Percentiles rank a stretch among this genome's conserved stretches.
phyloP scores from a whole-genome alignment of 371 early-diverging fungal species.

The Rhizomucor miehei region DNA sequence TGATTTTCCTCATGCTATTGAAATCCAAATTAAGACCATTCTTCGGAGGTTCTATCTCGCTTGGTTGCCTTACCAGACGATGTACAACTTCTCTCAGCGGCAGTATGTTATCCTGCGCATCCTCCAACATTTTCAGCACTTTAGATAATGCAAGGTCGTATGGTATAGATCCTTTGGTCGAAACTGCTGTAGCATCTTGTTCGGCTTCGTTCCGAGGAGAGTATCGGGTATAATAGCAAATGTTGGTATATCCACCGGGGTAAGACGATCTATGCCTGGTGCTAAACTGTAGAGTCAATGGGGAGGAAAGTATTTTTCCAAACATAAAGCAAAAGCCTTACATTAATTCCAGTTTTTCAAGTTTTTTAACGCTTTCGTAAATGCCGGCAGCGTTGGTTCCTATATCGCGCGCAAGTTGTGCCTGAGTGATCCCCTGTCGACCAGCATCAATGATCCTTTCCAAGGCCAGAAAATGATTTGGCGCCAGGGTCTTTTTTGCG shows the following conservation, averaged over 20 bases:
- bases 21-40: not conserved
- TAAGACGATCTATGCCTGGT: not conserved
- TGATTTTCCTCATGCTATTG: constrained; percentile 7
- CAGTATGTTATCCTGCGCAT: constrained; percentile 5
- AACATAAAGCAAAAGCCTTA: no score
- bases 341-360: constrained; percentile 8
- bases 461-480: constrained; percentile 1
- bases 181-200: not conserved
- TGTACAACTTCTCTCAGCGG: constrained; percentile 5
- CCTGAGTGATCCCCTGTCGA: constrained; percentile 2
- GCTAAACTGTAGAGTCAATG: not conserved
- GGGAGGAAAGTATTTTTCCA: not conserved
- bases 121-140: constrained; percentile 4
- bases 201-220: constrained; percentile 2
- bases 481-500: no score
- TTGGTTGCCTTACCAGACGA: not conserved
- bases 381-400: not conserved
- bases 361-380: constrained; percentile 3
- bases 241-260: constrained; percentile 5
- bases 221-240: constrained; percentile 9
- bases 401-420: constrained; percentile 2
- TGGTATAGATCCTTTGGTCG: not conserved
- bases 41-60: not conserved
- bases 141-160: not conserved
- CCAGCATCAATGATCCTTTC: constrained; percentile 1